These are phyloP conservation scores for Penicillium griseofulvum DNA, from an alignment of 2,329 filamentous ascomycete genomes.

Conservation along the genomic window DNA sequence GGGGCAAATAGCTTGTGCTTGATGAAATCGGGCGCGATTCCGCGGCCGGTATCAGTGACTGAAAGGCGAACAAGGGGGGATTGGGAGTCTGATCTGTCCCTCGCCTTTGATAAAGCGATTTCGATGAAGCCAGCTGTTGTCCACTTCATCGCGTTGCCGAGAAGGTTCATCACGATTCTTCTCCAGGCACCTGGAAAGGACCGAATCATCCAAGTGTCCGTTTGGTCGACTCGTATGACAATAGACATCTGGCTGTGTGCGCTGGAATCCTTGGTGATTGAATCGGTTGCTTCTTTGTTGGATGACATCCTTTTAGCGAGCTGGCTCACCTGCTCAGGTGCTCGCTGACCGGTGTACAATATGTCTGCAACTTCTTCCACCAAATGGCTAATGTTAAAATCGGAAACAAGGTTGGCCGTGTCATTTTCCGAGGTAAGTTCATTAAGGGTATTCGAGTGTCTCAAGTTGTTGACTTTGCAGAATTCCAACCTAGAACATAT, in stretches of 20 bases:
- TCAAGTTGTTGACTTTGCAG: constrained; percentile 36
- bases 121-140: constrained; percentile 34
- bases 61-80: constrained; percentile 35
- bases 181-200: constrained; percentile 32
- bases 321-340: constrained; percentile 13
- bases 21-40: constrained; percentile 61
- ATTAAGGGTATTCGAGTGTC: constrained; percentile 36
- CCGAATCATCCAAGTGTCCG: constrained; percentile 29
- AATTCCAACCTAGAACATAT: constrained; percentile 30
- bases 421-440: constrained; percentile 4
- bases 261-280: background rate
- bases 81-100: constrained; percentile 8
- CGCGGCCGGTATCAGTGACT: constrained; percentile 61
- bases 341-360: constrained; percentile 29
- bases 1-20: constrained; percentile 49
- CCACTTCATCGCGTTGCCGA: constrained; percentile 41
- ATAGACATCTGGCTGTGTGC: constrained; percentile 22
- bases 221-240: constrained; percentile 28
- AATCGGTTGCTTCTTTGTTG: constrained; percentile 41
- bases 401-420: constrained; percentile 24
- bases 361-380: constrained; percentile 33
- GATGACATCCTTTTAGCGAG: constrained; percentile 5
- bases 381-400: constrained; percentile 33
- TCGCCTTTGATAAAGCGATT: constrained; percentile 24
- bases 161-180: constrained; percentile 39